Conservation (phyloP, 208 protist genomes). For the Acanthamoeba sp. region DNA sequence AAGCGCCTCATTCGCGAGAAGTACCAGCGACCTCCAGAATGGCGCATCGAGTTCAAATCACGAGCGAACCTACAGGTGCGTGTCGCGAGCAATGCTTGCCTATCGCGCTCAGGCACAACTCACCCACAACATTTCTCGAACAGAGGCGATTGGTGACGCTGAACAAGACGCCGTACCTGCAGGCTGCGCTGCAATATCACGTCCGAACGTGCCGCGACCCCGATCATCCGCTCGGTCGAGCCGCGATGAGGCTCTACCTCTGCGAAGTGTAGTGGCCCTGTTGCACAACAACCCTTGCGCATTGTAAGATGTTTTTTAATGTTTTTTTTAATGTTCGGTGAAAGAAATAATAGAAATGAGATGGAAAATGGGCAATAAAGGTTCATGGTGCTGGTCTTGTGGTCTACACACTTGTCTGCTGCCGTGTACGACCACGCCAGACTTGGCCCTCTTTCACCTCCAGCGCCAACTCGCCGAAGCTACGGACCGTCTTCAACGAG, state of each 20-base stretch:
- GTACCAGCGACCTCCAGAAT: background rate
- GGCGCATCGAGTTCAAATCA: conserved; percentile 10
- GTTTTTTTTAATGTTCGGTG: background rate
- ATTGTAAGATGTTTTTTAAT: no score
- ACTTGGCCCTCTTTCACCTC: no score
- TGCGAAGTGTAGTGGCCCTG: background rate
- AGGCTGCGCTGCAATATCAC: background rate
- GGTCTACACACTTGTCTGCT: no score
- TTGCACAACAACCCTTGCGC: no score
- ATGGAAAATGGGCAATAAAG: no score
- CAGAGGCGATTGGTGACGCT: conserved; percentile 13
- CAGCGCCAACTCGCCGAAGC: no score
- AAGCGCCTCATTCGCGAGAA: background rate
- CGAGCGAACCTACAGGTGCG: background rate
- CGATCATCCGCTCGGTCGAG: background rate
- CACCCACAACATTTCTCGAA: background rate
- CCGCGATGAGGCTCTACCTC: conserved; percentile 44
- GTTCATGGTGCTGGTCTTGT: no score
- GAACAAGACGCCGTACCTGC: conserved; percentile 22
- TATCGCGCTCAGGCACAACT: background rate
- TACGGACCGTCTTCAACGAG: no score
- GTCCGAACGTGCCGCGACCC: background rate
- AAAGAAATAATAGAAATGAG: background rate
- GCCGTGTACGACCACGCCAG: no score
- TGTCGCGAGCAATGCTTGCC: background rate